Evolutionary conservation across 2,329 filamentous ascomycete species (phyloP), one percentile per base, ranked within the genome.

Genomic region (Sclerotinia glacialis): DNA sequence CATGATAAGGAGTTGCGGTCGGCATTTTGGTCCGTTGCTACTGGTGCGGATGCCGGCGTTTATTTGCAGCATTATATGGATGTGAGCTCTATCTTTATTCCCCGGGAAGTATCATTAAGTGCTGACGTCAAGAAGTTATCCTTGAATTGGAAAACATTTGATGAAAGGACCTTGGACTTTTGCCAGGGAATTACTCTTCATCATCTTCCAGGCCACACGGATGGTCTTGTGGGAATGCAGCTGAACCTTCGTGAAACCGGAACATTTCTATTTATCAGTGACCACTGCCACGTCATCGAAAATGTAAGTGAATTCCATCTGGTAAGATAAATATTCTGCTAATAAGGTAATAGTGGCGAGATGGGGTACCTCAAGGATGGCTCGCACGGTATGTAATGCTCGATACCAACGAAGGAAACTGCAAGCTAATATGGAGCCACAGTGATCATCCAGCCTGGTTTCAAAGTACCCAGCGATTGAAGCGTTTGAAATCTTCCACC

Each of bases 1-100:
- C 80, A 83, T 67, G 80, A 83, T 69, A 77, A 79, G 65, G 80
- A 82, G 64, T 77, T 82, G 71, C 78, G 80, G 62, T 77, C 79
- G 46, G 80, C 80, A 1, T 81, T 78, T 67, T 82, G 79, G 78
- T 78, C 78, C 3, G 76, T 79, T 5, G 80, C 76, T 5, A 81
- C 80, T 0, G 76, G 76, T 0, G 75, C 78, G 1, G 79, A 81
- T 71, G 69, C 72, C 0, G 79, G 79, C 5, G 75, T 79, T 18
- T 80, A 81, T 55, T 68, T 80, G 37, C 69, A 70, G 1, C 71
- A 78, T 65, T 79, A 73, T 46, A 68, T 74, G 69, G 66, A 74
- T 62, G 72, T 72, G 64, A 62, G 72, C 42, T 5, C 7, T 6
- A 31, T 42, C 18, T 9, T 12, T 26, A 1, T 8, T n/a, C 34